Conservation (phyloP, 2,329 filamentous ascomycete species). For the Sphaerulina vaccinii region DNA sequence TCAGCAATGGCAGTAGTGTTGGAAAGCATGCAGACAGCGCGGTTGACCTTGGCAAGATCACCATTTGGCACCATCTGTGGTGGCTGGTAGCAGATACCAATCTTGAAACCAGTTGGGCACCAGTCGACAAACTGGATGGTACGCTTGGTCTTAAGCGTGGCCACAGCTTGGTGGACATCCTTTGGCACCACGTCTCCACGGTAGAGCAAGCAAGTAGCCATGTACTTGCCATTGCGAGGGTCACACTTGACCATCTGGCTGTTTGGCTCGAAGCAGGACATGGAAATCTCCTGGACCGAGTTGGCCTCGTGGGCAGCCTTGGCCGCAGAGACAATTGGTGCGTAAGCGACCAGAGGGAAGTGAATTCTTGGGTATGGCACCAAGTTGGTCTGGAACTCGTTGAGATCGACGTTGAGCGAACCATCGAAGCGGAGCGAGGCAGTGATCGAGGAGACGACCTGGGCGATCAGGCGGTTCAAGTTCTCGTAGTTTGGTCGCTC, state of each 20-base stretch:
- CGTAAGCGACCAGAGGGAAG: slow-evolving; percentile 96
- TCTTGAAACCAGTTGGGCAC: slow-evolving; percentile 99
- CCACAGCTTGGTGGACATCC: slow-evolving; percentile 88
- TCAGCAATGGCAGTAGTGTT: slow-evolving; percentile 99
- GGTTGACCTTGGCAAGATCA: slow-evolving; percentile 95
- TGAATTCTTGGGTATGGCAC: slow-evolving; percentile 98
- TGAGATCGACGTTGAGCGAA: slow-evolving; percentile 97
- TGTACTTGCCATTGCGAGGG: slow-evolving; percentile 98
- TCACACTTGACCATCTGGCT: slow-evolving; percentile 99
- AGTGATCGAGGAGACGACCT: slow-evolving; percentile 98
- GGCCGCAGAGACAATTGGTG: slow-evolving; percentile 88
- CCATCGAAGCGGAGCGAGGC: slow-evolving; percentile 97
- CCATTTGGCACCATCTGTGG: slow-evolving; percentile 94
- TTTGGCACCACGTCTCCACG: slow-evolving; percentile 97
- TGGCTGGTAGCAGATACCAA: slow-evolving; percentile 99
- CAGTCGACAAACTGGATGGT: slow-evolving; percentile 99
- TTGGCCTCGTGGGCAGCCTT: slow-evolving; percentile 98
- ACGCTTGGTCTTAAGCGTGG: slow-evolving; percentile 97
- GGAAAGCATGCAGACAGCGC: slow-evolving; percentile 98
- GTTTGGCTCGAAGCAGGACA: slow-evolving; percentile 98
- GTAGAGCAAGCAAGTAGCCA: slow-evolving; percentile 97
- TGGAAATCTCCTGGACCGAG: slow-evolving; percentile 97
- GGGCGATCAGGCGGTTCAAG: slow-evolving; percentile 96
- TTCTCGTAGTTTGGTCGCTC: slow-evolving; percentile 98
- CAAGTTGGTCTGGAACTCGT: slow-evolving; percentile 99